Conservation (phyloP, 2,329 filamentous ascomycete species). For the Reticulascus tulasneorum region DNA sequence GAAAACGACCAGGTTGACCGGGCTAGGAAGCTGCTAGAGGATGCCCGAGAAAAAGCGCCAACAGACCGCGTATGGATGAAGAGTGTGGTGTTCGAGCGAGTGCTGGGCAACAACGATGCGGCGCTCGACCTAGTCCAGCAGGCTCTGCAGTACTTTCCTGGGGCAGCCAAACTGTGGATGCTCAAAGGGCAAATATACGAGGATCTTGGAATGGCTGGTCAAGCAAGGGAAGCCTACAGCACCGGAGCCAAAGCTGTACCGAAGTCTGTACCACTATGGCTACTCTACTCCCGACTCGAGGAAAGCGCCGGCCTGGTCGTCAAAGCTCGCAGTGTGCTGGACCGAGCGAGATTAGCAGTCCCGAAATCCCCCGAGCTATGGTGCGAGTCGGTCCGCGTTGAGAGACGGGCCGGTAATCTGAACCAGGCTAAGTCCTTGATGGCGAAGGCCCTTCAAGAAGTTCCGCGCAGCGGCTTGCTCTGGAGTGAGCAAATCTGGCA, state of each 20-base stretch:
- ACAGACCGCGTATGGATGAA: conserved; percentile 98
- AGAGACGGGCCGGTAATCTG: conserved; percentile 79
- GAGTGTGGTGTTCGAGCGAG: conserved; percentile 87
- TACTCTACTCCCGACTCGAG: conserved; percentile 83
- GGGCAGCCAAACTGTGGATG: conserved; percentile 90
- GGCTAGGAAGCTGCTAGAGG: conserved; percentile 75
- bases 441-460: conserved; percentile 88
- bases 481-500: conserved; percentile 97
- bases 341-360: conserved; percentile 82
- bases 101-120: conserved; percentile 71
- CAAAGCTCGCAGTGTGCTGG: conserved; percentile 90
- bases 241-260: conserved; percentile 85
- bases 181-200: conserved; percentile 99
- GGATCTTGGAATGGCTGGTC: conserved; percentile 69
- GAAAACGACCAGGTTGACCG: conserved; percentile 80
- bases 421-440: conserved; percentile 86
- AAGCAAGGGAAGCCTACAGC: conserved; percentile 85
- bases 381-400: conserved; percentile 90
- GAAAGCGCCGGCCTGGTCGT: conserved; percentile 79
- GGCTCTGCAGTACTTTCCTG: conserved; percentile 81
- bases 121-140: conserved; percentile 86
- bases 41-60: conserved; percentile 81
- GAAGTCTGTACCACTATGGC: conserved; percentile 80
- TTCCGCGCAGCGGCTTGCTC: conserved; percentile 79
- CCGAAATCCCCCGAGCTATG: conserved; percentile 83